phyloP scores from a whole-genome alignment of 2,329 filamentous ascomycete species.

The Sarocladium brachiariae region DNA sequence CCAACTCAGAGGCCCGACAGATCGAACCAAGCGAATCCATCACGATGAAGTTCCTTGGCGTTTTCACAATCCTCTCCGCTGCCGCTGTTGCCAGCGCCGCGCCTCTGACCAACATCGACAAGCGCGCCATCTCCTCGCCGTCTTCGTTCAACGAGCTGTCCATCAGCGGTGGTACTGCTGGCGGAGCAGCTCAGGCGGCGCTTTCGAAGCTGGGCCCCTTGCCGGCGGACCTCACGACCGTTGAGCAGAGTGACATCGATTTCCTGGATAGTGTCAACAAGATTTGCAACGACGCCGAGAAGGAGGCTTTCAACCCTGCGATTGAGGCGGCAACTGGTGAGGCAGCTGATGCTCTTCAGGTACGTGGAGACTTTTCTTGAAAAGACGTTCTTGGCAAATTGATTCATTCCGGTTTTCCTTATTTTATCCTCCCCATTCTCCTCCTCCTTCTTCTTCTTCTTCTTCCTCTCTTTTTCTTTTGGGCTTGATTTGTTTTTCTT shows the following conservation, averaged over 20 bases:
- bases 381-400: too few relatives aligned
- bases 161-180: slow-evolving; percentile 39
- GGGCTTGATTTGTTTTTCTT: neutral
- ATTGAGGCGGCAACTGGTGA: slow-evolving; percentile 40
- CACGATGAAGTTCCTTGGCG: slow-evolving; percentile 6
- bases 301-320: slow-evolving; percentile 45
- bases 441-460: too few relatives aligned
- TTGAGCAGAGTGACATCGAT: slow-evolving; percentile 39
- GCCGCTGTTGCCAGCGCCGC: neutral
- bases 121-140: slow-evolving; percentile 21
- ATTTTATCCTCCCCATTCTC: too few relatives aligned
- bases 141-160: slow-evolving; percentile 37
- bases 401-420: too few relatives aligned
- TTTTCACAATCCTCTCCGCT: neutral
- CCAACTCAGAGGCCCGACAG: neutral
- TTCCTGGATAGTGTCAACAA: slow-evolving; percentile 44
- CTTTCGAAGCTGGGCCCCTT: slow-evolving; percentile 29
- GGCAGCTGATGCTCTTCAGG: slow-evolving; percentile 41
- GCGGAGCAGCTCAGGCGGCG: slow-evolving; percentile 37
- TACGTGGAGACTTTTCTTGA: too few relatives aligned
- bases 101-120: neutral
- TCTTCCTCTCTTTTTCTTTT: too few relatives aligned
- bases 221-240: slow-evolving; percentile 33
- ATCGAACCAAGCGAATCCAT: too few relatives aligned
- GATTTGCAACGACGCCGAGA: slow-evolving; percentile 47